Percentiles rank a stretch among this genome's conserved stretches.
phyloP scores from a whole-genome alignment of 192 early-diverging fungal genomes.

The Dispira simplex region DNA sequence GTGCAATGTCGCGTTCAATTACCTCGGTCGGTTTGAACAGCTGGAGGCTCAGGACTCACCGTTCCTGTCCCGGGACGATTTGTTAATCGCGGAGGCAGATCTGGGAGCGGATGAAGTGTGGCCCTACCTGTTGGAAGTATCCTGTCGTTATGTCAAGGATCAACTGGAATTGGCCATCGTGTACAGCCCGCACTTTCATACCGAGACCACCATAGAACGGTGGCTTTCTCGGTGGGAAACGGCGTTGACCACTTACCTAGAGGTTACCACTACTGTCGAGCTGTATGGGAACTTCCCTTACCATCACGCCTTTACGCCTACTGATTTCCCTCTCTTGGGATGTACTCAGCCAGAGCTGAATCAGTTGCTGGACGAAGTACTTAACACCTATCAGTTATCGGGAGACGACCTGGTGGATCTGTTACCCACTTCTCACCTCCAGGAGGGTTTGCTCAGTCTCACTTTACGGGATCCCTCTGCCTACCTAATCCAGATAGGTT shows the following conservation, averaged over 20 bases:
- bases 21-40: constrained; percentile 9
- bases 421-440: neutral
- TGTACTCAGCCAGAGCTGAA: neutral
- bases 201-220: neutral
- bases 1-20: constrained; percentile 1
- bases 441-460: neutral
- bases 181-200: neutral
- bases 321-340: neutral
- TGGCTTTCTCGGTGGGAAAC: neutral
- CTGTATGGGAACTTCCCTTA: neutral
- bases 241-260: neutral
- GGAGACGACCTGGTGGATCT: neutral
- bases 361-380: neutral
- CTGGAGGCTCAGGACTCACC: neutral
- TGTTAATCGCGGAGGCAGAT: neutral
- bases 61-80: neutral
- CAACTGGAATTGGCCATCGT: neutral
- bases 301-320: neutral
- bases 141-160: neutral
- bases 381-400: neutral
- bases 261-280: neutral
- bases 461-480: constrained; percentile 5
- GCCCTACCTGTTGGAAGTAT: neutral
- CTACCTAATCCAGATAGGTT: neutral
- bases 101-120: neutral